A percentile compares a stretch with the other conserved stretches of the same genome.
Evolutionary conservation across 2,329 filamentous ascomycete species (phyloP).

Genomic region (Paecilomyces sp.): DNA sequence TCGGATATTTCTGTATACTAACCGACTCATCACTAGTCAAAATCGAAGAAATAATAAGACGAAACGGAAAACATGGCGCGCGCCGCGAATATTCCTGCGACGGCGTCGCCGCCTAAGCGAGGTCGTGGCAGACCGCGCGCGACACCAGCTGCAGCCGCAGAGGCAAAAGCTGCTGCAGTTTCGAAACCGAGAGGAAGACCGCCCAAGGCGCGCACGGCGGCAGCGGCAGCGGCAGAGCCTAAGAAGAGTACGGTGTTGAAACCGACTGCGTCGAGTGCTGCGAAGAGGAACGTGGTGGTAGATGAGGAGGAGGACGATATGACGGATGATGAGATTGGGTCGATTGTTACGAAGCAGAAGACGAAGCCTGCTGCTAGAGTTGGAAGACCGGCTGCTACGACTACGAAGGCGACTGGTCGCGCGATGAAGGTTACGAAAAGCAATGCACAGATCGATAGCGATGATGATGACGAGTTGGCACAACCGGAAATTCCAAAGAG

Average conservation of each 20-base stretch:
- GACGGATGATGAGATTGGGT: constrained; percentile 15
- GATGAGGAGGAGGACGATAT: neutral
- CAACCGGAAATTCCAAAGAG: constrained; percentile 13
- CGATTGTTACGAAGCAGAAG: constrained; percentile 7
- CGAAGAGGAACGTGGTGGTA: constrained; percentile 1
- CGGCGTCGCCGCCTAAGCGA: constrained; percentile 12
- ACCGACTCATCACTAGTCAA: neutral
- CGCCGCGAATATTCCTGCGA: constrained; percentile 16
- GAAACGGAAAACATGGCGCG: constrained; percentile 13
- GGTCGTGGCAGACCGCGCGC: constrained; percentile 12
- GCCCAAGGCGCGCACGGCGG: constrained; percentile 4
- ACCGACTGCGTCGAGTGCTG: constrained; percentile 2
- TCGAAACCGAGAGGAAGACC: neutral
- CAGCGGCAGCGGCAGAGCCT: constrained; percentile 5
- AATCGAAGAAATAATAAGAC: neutral
- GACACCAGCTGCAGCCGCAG: neutral
- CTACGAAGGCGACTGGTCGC: neutral
- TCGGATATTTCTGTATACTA: neutral
- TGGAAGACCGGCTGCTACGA: constrained; percentile 5
- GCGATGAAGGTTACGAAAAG: neutral
- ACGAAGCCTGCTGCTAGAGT: constrained; percentile 5
- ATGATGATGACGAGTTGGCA: constrained; percentile 18
- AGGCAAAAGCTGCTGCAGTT: constrained; percentile 5
- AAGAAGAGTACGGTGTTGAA: constrained; percentile 6
- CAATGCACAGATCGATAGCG: constrained; percentile 7